Base-by-base conservation (phyloP, 345 rosid species). In the Populus davidiana region DNA sequence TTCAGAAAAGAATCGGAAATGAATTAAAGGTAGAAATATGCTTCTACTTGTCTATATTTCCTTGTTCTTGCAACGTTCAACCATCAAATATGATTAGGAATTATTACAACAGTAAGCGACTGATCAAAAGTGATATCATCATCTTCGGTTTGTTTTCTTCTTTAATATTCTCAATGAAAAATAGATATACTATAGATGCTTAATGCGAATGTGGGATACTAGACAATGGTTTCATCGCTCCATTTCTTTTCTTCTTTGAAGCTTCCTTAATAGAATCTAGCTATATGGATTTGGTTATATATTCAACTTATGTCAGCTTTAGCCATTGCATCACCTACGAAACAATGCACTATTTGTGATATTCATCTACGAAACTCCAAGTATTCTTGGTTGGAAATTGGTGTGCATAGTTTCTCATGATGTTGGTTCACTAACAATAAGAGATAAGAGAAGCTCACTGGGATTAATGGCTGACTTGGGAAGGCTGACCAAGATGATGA, bases 381-480 rank as follows among this genome's bases (percentile, higher is more conserved):
- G 20, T 52, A 52, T 52, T 52, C 59, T 20, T 2, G 59, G 3
- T 2, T 20, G 59, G 10, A 20, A 23, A 59, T 23, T 4, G 64
- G 64, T 11, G 29, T 23, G 64, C 16, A 23, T 59, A 59, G 16
- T 59, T 59, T 59, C 63, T 59, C 64, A 12, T 59, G 59, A 20
- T 52, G 59, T 2, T 52, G 10, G 3, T 17, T 52, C n/a, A 52
- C 59, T 52, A 59, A 23, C 23, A 25, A 59, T 10, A 67, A 21
- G 68, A 25, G 21, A 73, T 74, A 78, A 80, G 64, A 31, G 41
- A 21, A 31, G 52, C 92, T 86, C 88, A 93, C 98, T 83, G 36
- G 96, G 94, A 82, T 91, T 85, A 59, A 92, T 82, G 72, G 86
- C 81, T 47, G 92, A 91, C 78, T 84, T 66, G 11, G 99, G 96